Evolutionary conservation across 2,329 filamentous ascomycete genomes (phyloP), one percentile per base, ranked within the genome.

Genomic region (Colletotrichum ledebouriae): DNA sequence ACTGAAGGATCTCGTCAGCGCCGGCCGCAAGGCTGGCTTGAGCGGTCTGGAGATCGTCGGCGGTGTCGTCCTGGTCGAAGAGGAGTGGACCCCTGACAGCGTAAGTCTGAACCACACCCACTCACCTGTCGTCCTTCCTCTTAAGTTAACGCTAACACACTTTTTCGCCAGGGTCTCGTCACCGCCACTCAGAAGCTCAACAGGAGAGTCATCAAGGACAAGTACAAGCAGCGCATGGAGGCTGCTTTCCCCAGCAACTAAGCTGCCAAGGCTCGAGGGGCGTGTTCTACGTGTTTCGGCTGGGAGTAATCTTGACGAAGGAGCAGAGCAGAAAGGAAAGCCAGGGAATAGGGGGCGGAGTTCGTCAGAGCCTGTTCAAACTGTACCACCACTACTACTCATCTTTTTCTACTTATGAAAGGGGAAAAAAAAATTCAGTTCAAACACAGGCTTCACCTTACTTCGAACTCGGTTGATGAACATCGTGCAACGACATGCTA

Each of bases 51-150:
- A 97, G 83, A 89, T 91, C 71, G 85, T 97, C 46, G 86, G 89
- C 34, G 92, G 90, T 58, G 90, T 95, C 20, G 92, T 95, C 29
- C 78, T 97, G 64, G 89, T 90, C 0, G 92, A 95, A 72, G 93
- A 95, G 76, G 94, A 97, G 79, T 97, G 94, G 94, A 95, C 91
- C 63, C 92, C 94, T 60, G 86, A 89, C 67, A 96, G 90, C 76
- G 93, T 95, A 83, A 90, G 92, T 87, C 66, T 22, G 22, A 29
- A 5, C 11, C 20, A 5, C 2, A 12, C 1, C 25, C 25, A 29
- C 25, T 6, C 25, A 6, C 6, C 25, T 6, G 25, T 29, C 25
- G 4, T 29, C 25, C 25, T 29, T 29, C 25, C 25, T 39, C 37
- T 39, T 13, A 7, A 39, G 2, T 39, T 7, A 39, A 9, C 22